phyloP scores from a whole-genome alignment of 2,329 filamentous ascomycete species.

The Ophiocordyceps camponoti-floridani region DNA sequence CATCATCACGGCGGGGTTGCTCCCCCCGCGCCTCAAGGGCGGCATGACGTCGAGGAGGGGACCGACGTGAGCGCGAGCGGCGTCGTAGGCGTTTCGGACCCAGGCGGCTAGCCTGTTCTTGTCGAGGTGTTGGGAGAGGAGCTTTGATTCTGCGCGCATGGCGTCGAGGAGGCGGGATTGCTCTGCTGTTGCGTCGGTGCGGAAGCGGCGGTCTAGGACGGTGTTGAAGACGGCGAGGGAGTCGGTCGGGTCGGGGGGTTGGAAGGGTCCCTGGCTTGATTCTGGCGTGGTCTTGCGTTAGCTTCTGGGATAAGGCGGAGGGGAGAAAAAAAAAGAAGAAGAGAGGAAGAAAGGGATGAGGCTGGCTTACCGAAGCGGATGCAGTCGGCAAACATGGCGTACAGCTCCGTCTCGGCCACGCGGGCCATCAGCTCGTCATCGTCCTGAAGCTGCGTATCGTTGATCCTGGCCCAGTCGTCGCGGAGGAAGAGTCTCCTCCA shows the following conservation, averaged over 20 bases:
- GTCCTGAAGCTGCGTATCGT: slow-evolving; percentile 57
- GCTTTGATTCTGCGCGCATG: slow-evolving; percentile 53
- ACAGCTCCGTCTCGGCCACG: slow-evolving; percentile 49
- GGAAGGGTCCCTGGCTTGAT: slow-evolving; percentile 22
- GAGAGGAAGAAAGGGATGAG: not conserved
- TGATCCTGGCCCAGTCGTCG: slow-evolving; percentile 70
- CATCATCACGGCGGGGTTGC: too few relatives aligned
- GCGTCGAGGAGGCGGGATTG: slow-evolving; percentile 51
- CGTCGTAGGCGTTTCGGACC: slow-evolving; percentile 23
- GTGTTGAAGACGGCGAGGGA: slow-evolving; percentile 42
- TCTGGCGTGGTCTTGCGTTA: slow-evolving; percentile 11
- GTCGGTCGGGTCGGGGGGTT: slow-evolving; percentile 31
- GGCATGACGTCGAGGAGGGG: slow-evolving; percentile 3
- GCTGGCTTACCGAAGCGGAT: slow-evolving; percentile 42
- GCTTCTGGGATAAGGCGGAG: not conserved
- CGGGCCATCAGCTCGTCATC: slow-evolving; percentile 48
- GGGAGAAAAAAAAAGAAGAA: not conserved
- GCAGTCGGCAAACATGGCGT: slow-evolving; percentile 45
- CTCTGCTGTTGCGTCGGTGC: slow-evolving; percentile 41
- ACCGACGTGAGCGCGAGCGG: slow-evolving; percentile 16
- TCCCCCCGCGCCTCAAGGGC: too few relatives aligned
- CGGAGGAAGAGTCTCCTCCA: slow-evolving; percentile 77
- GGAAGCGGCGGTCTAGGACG: slow-evolving; percentile 41
- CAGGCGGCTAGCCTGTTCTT: slow-evolving; percentile 55
- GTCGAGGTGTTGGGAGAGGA: slow-evolving; percentile 45